Conservation (phyloP, 2,329 filamentous ascomycete species). For the Clonostachys sp. region DNA sequence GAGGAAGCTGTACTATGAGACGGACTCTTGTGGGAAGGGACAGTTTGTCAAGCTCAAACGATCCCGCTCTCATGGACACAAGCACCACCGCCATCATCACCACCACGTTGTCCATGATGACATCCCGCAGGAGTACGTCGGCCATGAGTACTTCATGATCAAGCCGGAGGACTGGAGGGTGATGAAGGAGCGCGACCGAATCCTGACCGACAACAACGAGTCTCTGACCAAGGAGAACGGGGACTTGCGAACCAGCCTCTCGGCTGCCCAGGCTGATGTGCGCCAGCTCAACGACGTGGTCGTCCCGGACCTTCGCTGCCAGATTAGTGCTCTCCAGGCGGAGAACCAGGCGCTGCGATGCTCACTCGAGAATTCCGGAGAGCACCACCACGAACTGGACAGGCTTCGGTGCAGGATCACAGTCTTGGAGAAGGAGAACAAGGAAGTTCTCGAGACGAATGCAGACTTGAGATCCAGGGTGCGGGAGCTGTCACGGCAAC, state of each 20-base stretch:
- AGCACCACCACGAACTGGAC: conserved; percentile 21
- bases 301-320: conserved; percentile 27
- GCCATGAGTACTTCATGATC: conserved; percentile 23
- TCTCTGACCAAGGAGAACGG: conserved; percentile 21
- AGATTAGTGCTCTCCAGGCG: conserved; percentile 24
- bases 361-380: conserved; percentile 24
- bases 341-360: conserved; percentile 33
- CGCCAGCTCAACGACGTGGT: conserved; percentile 22
- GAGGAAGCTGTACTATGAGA: conserved; percentile 28
- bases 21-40: conserved; percentile 20
- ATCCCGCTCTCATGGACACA: conserved; percentile 25
- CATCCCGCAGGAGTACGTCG: conserved; percentile 12
- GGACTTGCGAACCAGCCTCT: conserved; percentile 26
- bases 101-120: conserved; percentile 14
- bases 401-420: conserved; percentile 23
- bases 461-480: conserved; percentile 14
- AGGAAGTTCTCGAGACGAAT: conserved; percentile 18
- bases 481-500: conserved; percentile 14
- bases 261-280: conserved; percentile 25
- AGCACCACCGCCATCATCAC: conserved; percentile 20
- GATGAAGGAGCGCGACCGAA: conserved; percentile 26
- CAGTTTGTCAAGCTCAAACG: conserved; percentile 33
- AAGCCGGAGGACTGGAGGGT: conserved; percentile 27
- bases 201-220: conserved; percentile 25
- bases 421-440: conserved; percentile 30